Evolutionary conservation across 345 rosid species (phyloP).

Genomic region (Isatis tinctoria): DNA sequence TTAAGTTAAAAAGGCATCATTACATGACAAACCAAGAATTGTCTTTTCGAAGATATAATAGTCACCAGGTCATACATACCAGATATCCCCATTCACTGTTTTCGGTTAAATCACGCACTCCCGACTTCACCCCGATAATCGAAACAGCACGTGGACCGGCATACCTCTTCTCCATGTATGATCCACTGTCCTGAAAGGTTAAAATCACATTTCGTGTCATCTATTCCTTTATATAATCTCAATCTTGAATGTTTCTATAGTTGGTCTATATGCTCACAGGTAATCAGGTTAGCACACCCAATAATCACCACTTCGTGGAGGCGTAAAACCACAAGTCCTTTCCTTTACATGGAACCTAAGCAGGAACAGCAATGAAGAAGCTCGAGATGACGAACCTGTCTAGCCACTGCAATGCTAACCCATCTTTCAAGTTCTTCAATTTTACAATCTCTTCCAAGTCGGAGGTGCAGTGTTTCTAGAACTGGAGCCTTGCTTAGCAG

Average conservation of each 20-base stretch:
- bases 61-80: slow-evolving; percentile 35
- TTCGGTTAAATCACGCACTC: slow-evolving; percentile 56
- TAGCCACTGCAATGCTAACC: too few relatives aligned
- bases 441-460: too few relatives aligned
- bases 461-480: too few relatives aligned
- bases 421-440: too few relatives aligned
- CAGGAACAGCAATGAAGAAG: too few relatives aligned
- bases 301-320: too few relatives aligned
- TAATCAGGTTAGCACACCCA: slow-evolving; percentile 54
- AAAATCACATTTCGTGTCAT: background rate
- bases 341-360: too few relatives aligned
- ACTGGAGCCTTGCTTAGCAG: too few relatives aligned
- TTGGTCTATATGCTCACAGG: slow-evolving; percentile 41
- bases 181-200: slow-evolving; percentile 67
- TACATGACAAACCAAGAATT: background rate
- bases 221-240: background rate
- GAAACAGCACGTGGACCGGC: slow-evolving; percentile 69
- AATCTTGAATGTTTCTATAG: background rate
- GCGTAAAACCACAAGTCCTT: too few relatives aligned
- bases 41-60: background rate
- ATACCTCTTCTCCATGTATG: slow-evolving; percentile 73
- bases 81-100: slow-evolving; percentile 65
- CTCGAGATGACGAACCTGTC: too few relatives aligned
- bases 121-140: slow-evolving; percentile 72
- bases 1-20: background rate